A percentile compares a stretch with the other conserved stretches of the same genome.
These are phyloP conservation scores for Pontederia paniculata DNA, from an alignment of 176 grass and related monocot genomes.

Conservation along the genomic window DNA sequence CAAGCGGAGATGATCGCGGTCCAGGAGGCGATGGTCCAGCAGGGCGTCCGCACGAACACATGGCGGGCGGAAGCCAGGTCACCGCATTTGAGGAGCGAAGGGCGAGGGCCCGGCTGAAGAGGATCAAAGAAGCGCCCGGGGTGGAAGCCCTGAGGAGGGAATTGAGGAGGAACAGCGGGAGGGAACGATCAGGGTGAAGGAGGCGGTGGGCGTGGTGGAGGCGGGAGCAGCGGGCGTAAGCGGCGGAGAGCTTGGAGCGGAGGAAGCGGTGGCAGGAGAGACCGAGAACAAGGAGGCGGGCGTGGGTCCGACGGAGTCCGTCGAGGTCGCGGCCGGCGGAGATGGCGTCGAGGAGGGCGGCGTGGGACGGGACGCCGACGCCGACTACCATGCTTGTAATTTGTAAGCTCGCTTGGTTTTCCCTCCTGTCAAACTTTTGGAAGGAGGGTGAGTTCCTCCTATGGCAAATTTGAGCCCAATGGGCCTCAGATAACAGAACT, in stretches of 20 bases:
- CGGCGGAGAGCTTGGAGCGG: conserved; percentile 19
- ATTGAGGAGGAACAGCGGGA: conserved; percentile 8
- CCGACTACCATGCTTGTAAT: too few species aligned
- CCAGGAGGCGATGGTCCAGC: background rate
- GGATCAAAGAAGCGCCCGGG: background rate
- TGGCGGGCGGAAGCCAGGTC: conserved; percentile 9
- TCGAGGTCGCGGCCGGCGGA: conserved; percentile 4
- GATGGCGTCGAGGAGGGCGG: conserved; percentile 10
- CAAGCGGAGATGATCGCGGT: conserved; percentile 34
- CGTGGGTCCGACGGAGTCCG: conserved; percentile 10
- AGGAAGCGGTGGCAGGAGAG: conserved; percentile 21
- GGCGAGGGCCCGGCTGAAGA: conserved; percentile 2
- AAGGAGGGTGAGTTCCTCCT: too few species aligned
- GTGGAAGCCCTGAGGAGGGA: conserved; percentile 5
- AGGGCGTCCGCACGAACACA: conserved; percentile 20
- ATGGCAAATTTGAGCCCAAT: background rate
- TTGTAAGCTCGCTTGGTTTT: too few species aligned
- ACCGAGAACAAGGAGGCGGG: conserved; percentile 4
- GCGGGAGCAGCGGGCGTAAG: conserved; percentile 20
- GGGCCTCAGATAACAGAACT: too few species aligned
- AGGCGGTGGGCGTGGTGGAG: conserved; percentile 6
- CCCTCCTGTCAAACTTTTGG: too few species aligned
- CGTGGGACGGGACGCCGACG: background rate
- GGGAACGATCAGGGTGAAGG: background rate
- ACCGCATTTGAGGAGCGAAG: conserved; percentile 1